These are phyloP conservation scores for Phialophora expanda DNA, from an alignment of 2,329 filamentous ascomycete species.

Conservation along the genomic window DNA sequence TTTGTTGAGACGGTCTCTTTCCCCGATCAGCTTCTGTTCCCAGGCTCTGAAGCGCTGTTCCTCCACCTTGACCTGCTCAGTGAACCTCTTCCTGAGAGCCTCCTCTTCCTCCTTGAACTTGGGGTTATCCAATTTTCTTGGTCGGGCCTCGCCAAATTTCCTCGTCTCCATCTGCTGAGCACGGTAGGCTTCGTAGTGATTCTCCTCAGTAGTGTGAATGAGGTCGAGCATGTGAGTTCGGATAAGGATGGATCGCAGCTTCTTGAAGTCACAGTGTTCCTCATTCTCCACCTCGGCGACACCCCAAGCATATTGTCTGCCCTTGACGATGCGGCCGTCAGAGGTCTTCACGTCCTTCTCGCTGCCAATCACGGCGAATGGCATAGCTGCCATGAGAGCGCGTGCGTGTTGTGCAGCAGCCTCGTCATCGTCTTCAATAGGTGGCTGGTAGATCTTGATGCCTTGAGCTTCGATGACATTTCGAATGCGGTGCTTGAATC, in stretches of 20 bases:
- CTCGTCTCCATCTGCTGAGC: constrained; percentile 99
- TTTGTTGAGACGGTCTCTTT: constrained; percentile 99
- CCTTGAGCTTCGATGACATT: constrained; percentile 96
- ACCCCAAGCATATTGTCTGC: constrained; percentile 98
- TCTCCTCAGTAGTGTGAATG: constrained; percentile 98
- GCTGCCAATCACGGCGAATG: constrained; percentile 97
- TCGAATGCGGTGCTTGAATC: constrained; percentile 94
- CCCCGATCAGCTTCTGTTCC: constrained; percentile 99
- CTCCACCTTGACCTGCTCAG: constrained; percentile 99
- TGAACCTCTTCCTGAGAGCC: constrained; percentile 97
- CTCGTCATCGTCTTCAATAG: constrained; percentile 97
- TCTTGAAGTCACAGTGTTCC: constrained; percentile 99
- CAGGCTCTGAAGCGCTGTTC: constrained; percentile 98
- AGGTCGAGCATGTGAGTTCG: constrained; percentile 99
- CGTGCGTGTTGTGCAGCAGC: constrained; percentile 93
- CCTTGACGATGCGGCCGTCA: constrained; percentile 97
- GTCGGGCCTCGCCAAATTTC: constrained; percentile 97
- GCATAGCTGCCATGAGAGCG: constrained; percentile 94
- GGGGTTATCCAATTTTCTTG: constrained; percentile 98
- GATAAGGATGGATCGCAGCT: constrained; percentile 97
- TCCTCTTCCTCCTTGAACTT: constrained; percentile 99
- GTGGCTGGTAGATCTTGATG: constrained; percentile 99
- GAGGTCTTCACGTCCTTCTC: constrained; percentile 98
- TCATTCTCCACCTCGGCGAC: constrained; percentile 99
- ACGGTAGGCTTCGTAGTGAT: constrained; percentile 98